Percentiles rank a stretch among this genome's conserved stretches.
These are phyloP conservation scores for Penicillium italicum DNA, from an alignment of 2,329 filamentous ascomycete genomes.

Conservation along the genomic window DNA sequence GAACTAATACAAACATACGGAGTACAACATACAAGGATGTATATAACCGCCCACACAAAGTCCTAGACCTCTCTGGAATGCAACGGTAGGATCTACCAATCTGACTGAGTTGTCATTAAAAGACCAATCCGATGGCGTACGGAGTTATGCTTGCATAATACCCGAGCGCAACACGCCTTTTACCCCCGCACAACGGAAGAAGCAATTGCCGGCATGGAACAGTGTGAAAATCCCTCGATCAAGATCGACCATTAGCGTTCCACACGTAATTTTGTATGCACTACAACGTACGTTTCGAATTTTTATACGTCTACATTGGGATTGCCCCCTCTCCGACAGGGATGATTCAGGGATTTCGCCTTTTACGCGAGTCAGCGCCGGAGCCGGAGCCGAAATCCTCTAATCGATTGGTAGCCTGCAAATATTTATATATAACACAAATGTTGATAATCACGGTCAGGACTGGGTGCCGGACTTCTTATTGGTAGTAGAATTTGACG, in stretches of 20 bases:
- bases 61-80: constrained; percentile 7
- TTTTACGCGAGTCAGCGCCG: neutral
- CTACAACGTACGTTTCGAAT: neutral
- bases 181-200: constrained; percentile 10
- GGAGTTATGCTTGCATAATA: neutral
- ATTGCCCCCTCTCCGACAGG: neutral
- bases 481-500: neutral
- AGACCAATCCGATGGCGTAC: neutral
- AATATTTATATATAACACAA: too few relatives aligned
- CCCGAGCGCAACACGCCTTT: neutral
- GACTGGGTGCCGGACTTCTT: neutral
- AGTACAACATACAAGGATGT: too few relatives aligned
- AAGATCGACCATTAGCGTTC: constrained; percentile 18
- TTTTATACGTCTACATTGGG: neutral
- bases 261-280: neutral
- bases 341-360: neutral
- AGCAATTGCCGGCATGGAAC: constrained; percentile 12
- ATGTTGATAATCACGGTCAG: neutral
- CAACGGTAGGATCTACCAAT: constrained; percentile 21
- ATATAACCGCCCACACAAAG: neutral
- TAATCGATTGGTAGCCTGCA: too few relatives aligned
- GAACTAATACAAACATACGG: too few relatives aligned
- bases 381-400: too few relatives aligned
- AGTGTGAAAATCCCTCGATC: constrained; percentile 11
- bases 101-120: too few relatives aligned